phyloP scores from a whole-genome alignment of 2,329 filamentous ascomycete genomes.

The Fusarium avenaceum region DNA sequence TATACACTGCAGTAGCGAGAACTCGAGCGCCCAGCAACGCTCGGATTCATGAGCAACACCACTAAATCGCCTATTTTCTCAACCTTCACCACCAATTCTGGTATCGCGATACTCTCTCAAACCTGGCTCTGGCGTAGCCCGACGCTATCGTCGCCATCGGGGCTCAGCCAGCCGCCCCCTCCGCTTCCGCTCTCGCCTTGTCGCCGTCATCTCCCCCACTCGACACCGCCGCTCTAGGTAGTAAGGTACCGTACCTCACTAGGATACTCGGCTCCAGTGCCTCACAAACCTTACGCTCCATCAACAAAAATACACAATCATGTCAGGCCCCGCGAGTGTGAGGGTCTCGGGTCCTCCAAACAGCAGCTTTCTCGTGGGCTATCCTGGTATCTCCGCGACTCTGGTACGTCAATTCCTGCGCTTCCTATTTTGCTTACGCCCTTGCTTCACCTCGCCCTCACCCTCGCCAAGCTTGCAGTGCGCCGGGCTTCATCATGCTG shows the following conservation, averaged over 20 bases:
- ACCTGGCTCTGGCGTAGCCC: conserved; percentile 39
- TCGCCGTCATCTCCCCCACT: conserved; percentile 44
- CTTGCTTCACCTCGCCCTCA: conserved; percentile 6
- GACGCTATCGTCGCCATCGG: conserved; percentile 44
- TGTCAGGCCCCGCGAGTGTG: conserved; percentile 67
- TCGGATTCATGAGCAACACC: conserved; percentile 46
- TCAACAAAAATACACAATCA: conserved; percentile 38
- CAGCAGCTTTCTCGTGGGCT: conserved; percentile 95
- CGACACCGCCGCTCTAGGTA: conserved; percentile 39
- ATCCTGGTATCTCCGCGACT: conserved; percentile 97
- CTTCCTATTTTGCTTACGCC: conserved; percentile 28
- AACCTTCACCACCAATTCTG: conserved; percentile 32
- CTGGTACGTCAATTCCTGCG: conserved; percentile 73
- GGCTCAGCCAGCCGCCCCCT: conserved; percentile 40
- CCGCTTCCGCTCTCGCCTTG: conserved; percentile 34
- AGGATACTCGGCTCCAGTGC: conserved; percentile 22
- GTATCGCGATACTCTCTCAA: conserved; percentile 31
- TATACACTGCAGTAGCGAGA: conserved; percentile 5
- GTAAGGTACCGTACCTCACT: conserved; percentile 21
- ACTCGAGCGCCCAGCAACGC: conserved; percentile 24
- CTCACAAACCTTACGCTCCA: conserved; percentile 29
- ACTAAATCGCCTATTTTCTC: conserved; percentile 38
- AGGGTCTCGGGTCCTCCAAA: conserved; percentile 98
- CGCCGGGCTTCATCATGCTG: conserved; percentile 33
- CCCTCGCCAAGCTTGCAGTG: conserved; percentile 9